phyloP scores from a whole-genome alignment of 352 stramenopile genomes.

The Pythium guiyangense region DNA sequence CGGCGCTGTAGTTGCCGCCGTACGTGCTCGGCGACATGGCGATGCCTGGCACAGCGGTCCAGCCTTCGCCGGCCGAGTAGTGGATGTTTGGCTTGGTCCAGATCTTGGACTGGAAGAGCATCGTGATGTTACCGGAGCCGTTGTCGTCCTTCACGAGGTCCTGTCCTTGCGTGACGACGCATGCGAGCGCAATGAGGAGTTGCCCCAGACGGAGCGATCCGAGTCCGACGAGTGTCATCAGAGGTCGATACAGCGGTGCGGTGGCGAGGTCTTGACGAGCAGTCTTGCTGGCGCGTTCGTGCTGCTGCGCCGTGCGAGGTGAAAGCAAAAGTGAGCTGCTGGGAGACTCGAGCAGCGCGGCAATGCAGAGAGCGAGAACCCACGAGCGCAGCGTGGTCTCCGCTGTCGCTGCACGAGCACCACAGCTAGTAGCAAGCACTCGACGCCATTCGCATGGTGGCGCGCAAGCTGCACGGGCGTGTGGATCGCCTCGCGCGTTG shows the following conservation, averaged over 20 bases:
- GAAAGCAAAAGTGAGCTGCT: slow-evolving; percentile 6
- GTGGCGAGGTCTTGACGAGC: neutral
- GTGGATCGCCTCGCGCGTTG: too few relatives aligned
- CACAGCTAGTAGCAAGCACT: too few relatives aligned
- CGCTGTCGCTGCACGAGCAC: neutral
- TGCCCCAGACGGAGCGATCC: slow-evolving; percentile 5
- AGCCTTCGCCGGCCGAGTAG: slow-evolving; percentile 10
- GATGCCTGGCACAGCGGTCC: slow-evolving; percentile 8
- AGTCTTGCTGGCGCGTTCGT: neutral
- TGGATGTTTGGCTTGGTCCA: slow-evolving; percentile 21
- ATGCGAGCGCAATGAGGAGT: slow-evolving; percentile 3
- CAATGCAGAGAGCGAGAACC: neutral
- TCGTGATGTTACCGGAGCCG: slow-evolving; percentile 14
- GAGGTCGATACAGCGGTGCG: too few relatives aligned
- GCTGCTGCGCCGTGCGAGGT: neutral
- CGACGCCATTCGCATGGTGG: too few relatives aligned
- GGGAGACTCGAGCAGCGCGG: too few relatives aligned
- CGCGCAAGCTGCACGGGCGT: too few relatives aligned
- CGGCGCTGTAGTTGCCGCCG: slow-evolving; percentile 20
- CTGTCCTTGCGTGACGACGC: slow-evolving; percentile 7
- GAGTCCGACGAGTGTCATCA: slow-evolving; percentile 1
- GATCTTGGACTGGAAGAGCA: slow-evolving; percentile 22
- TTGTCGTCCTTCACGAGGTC: slow-evolving; percentile 14
- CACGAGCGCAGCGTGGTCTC: neutral
- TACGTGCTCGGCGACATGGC: slow-evolving; percentile 15